Evolutionary conservation across 2,329 filamentous ascomycete genomes (phyloP), one percentile per base, ranked within the genome.

Genomic region (Phialocephala sp.): DNA sequence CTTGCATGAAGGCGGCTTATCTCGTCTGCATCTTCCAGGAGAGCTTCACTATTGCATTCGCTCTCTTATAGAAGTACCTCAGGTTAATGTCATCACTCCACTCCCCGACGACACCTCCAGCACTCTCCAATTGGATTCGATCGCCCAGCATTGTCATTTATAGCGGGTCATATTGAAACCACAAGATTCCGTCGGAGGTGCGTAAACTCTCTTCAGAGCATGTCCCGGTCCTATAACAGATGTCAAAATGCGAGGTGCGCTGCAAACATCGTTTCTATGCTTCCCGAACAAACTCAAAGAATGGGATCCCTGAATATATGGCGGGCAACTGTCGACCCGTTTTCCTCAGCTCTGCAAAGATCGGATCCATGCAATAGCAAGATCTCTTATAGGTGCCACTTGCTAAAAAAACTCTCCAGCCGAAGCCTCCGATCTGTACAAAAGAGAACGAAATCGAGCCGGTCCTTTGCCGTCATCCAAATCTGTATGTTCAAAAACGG

Each of bases 151-250:
- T 58, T 63, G 56, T 57, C 36, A 45, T 59, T 35, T 41, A 66
- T 60, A 65, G 63, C 56, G 58, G 64, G 65, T 55, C 35, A 61
- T 68, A 35, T 65, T 68, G 64, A 70, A 68, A 68, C 63, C 36
- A 57, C 39, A 20, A 50, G 8, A 36, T 22, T 47, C 35, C 54
- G 60, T 41, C 54, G 41, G 32, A 67, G 66, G 68, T 70, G 66
- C 58, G 65, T 63, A 24, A 39, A 56, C 50, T 37, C 27, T 62
- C 45, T 43, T 37, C 18, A 36, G 37, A 32, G 22, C 32, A 35
- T 56, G 55, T 37, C 62, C 59, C 62, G 56, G 43, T 55, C 55
- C 54, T 65, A 63, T 62, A 67, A 59, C 67, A 64, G 54, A 65
- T 41, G 36, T 58, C 54, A 32, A 58, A 35, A 54, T 39, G 47